Evolutionary conservation across 225 moss, liverwort and hornwort genomes (phyloP).

Genomic region (Lunularia cruciata): DNA sequence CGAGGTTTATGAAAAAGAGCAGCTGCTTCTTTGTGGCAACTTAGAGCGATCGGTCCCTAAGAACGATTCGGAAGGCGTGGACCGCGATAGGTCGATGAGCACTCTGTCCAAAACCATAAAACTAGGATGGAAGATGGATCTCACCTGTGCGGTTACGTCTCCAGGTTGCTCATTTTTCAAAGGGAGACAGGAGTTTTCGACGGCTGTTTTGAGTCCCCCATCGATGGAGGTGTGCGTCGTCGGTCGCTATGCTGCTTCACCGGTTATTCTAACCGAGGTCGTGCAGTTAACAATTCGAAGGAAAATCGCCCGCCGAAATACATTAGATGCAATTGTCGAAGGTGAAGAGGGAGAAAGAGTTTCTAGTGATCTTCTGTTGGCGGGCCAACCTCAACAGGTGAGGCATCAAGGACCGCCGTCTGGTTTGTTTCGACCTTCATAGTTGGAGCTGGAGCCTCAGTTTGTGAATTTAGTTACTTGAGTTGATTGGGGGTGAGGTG

Average conservation of each 20-base stretch:
- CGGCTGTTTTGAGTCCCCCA: constrained; percentile 25
- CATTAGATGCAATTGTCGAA: constrained; percentile 49
- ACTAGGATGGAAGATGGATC: constrained; percentile 42
- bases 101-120: constrained; percentile 5
- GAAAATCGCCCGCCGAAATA: constrained; percentile 24
- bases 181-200: constrained; percentile 34
- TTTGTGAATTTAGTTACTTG: too few species aligned
- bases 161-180: constrained; percentile 39
- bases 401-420: background rate
- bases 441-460: too few species aligned
- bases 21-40: constrained; percentile 37
- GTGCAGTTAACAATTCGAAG: constrained; percentile 41
- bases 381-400: constrained; percentile 31
- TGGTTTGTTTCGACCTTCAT: too few species aligned
- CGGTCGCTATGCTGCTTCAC: constrained; percentile 38
- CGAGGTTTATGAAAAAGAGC: constrained; percentile 42
- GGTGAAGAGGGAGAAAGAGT: constrained; percentile 40
- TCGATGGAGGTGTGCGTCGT: constrained; percentile 56
- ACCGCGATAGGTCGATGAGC: background rate
- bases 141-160: constrained; percentile 37
- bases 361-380: constrained; percentile 20
- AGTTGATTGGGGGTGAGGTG: too few species aligned
- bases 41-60: constrained; percentile 23
- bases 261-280: constrained; percentile 48
- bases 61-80: background rate